These are phyloP conservation scores for Fusarium staphyleae DNA, from an alignment of 2,329 filamentous ascomycete species.

Conservation along the genomic window DNA sequence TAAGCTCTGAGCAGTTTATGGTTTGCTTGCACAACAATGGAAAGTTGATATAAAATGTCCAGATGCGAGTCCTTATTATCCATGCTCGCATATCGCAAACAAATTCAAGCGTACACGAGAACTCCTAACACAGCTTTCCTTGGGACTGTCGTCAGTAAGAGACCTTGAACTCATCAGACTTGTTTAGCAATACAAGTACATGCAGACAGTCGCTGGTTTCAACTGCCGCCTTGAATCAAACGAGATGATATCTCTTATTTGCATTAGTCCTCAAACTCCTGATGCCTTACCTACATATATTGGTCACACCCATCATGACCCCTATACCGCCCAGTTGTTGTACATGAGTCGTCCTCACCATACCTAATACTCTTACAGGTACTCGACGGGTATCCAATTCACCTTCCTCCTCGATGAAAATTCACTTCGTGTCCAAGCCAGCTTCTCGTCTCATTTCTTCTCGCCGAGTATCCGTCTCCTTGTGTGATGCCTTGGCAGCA, in stretches of 20 bases:
- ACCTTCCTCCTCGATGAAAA: neutral
- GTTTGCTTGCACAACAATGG: neutral
- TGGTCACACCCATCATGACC: conserved; percentile 9
- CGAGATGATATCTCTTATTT: conserved; percentile 11
- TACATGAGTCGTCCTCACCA: conserved; percentile 28
- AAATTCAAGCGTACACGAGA: no score
- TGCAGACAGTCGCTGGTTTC: neutral
- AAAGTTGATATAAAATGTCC: neutral
- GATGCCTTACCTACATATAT: conserved; percentile 3
- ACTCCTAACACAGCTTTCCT: no score
- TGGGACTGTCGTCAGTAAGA: no score
- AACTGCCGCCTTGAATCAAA: neutral
- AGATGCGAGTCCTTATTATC: no score
- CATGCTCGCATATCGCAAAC: no score
- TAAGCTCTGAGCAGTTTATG: neutral
- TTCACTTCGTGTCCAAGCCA: conserved; percentile 50
- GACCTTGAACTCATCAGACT: no score
- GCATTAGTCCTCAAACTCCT: conserved; percentile 26
- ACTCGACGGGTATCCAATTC: conserved; percentile 7
- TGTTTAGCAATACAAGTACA: no score
- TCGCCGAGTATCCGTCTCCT: conserved; percentile 53
- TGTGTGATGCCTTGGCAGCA: conserved; percentile 48
- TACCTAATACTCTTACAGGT: conserved; percentile 37
- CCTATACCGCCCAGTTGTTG: conserved; percentile 18
- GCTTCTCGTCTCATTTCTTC: conserved; percentile 60